Base-by-base conservation (phyloP, 78 protist genomes). In the Guillardia theta region DNA sequence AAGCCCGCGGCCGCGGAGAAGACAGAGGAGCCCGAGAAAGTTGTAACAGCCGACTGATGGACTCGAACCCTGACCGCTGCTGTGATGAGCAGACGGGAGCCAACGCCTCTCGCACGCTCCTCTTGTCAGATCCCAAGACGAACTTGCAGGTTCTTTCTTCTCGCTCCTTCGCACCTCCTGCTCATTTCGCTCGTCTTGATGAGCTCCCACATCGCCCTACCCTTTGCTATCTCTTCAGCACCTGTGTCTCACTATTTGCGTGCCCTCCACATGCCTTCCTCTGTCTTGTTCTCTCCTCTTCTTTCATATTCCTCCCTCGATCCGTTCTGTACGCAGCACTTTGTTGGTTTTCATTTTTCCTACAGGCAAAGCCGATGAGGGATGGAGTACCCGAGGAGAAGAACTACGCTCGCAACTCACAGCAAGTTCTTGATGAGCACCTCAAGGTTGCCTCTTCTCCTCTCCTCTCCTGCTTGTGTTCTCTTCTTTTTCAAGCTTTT, bases 401-500 rank as follows among this genome's bases (percentile, higher is more conserved):
- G 43, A 78, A 78, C 9, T 78, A 78, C 9, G 46, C 94, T 18
- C 30, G 21, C 80, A 93, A 93, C 64, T 18, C 12, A 5, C 53
- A 54, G 43, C 92, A 64, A 46, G 54, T 48, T 4, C 43, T 93
- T 44, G 53, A 18, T 3, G 78, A 22, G 36, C 62, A 94, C 88
- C 97, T 94, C 64, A 37, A 88, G n/a, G 88, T 39, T 24, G 96
- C 98, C 15, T 98, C 98, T 33, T 99, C 98, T 21, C 46, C 62
- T 48, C 37, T 98, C 45, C 53, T 96, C 19, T 98, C 99, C 21
- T 97, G 99, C 30, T 99, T 99, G 97, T 99, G 99, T 12, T 99
- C 39, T 15, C 10, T 10, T 15, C 58, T 15, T 50, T 15, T 50
- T 10, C 58, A 19, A 15, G 58, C 58, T 19, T 50, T 10, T 19